A percentile compares a stretch with the other conserved stretches of the same genome.
Conservation (phyloP, 108 stramenopile species). For the Cyclostephanos invisitatus region DNA sequence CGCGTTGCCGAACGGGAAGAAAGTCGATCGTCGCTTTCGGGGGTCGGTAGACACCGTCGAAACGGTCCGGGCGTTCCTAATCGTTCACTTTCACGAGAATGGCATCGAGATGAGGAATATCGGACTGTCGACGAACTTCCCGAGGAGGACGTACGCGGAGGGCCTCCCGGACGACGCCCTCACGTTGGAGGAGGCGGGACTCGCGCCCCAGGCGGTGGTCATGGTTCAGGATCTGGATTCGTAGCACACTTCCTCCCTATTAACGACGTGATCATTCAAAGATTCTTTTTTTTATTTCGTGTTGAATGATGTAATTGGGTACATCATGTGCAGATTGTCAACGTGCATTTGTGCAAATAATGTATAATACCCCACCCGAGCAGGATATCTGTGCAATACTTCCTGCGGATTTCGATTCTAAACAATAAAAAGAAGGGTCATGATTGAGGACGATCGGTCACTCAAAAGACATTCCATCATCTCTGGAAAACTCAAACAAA, state of each 20-base stretch:
- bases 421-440: too few species aligned
- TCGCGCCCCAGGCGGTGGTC: slow-evolving; percentile 77
- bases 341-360: too few species aligned
- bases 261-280: too few species aligned
- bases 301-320: too few species aligned
- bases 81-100: slow-evolving; percentile 69
- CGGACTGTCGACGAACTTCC: slow-evolving; percentile 76
- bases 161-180: slow-evolving; percentile 29
- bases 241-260: slow-evolving; percentile 20
- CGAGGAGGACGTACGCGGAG: slow-evolving; percentile 62
- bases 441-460: neutral
- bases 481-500: slow-evolving; percentile 6
- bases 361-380: too few species aligned
- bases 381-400: too few species aligned
- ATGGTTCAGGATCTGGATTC: slow-evolving; percentile 93
- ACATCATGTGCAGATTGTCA: too few species aligned
- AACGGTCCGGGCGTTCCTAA: slow-evolving; percentile 70
- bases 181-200: slow-evolving; percentile 71
- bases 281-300: too few species aligned
- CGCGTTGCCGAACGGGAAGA: slow-evolving; percentile 73
- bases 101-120: slow-evolving; percentile 59
- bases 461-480: slow-evolving; percentile 12
- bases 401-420: too few species aligned
- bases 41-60: slow-evolving; percentile 56
- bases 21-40: slow-evolving; percentile 75